Evolutionary conservation across 2,329 filamentous ascomycete genomes (phyloP).

Genomic region (Colletotrichum sp.): DNA sequence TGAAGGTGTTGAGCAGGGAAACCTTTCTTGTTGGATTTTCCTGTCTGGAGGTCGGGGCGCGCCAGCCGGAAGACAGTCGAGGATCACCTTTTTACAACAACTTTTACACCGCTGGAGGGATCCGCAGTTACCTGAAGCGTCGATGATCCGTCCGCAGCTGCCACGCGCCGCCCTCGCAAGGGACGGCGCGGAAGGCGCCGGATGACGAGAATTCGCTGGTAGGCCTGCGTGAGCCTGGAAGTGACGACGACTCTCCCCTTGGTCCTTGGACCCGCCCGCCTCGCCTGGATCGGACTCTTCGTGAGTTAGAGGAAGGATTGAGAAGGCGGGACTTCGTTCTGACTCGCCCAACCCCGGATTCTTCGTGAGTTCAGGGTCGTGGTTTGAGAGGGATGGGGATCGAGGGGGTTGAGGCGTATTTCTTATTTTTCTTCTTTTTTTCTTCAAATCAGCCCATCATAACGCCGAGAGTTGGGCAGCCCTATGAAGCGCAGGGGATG

Average conservation of each 20-base stretch:
- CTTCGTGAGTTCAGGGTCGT: neutral
- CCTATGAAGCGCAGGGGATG: constrained; percentile 28
- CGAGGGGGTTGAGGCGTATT: neutral
- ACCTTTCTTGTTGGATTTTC: neutral
- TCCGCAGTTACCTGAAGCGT: constrained; percentile 23
- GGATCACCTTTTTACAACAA: neutral
- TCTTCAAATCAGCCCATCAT: constrained; percentile 31
- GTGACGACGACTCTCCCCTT: constrained; percentile 10
- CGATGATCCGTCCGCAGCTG: constrained; percentile 27
- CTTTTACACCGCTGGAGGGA: constrained; percentile 5
- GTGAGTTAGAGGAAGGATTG: constrained; percentile 10
- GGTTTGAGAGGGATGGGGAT: constrained; percentile 6
- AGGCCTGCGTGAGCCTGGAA: constrained; percentile 23
- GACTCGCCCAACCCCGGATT: constrained; percentile 8
- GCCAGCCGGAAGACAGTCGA: constrained; percentile 4
- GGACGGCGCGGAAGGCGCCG: neutral
- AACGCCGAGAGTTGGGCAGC: constrained; percentile 40
- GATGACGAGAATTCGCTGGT: constrained; percentile 24
- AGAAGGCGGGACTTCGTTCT: constrained; percentile 1
- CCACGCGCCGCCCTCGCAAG: neutral
- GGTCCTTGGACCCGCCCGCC: neutral
- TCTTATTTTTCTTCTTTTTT: constrained; percentile 1
- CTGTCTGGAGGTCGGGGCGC: constrained; percentile 1
- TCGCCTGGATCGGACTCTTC: constrained; percentile 14
- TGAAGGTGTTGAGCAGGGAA: neutral